Percentiles rank a stretch among this genome's conserved stretches.
phyloP scores from a whole-genome alignment of 1,139 yeast genomes.

The Candida albicans region DNA sequence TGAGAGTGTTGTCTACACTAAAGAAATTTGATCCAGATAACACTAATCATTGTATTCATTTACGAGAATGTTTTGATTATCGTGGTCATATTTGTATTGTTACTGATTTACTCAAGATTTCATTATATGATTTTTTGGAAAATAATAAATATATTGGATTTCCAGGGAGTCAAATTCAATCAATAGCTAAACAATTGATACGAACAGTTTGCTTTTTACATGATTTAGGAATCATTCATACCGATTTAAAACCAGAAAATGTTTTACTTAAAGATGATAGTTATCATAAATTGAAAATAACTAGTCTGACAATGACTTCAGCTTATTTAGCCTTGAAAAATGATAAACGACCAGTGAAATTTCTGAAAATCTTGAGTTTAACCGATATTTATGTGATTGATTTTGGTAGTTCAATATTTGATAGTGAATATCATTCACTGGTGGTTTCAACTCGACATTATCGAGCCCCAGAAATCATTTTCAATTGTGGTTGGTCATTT shows the following conservation, averaged over 20 bases:
- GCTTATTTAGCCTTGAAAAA: slow-evolving; percentile 28
- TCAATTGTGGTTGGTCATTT: slow-evolving; percentile 90
- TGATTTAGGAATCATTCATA: slow-evolving; percentile 85
- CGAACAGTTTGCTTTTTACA: slow-evolving; percentile 87
- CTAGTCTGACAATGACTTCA: slow-evolving; percentile 36
- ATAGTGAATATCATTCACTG: slow-evolving; percentile 90
- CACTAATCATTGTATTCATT: slow-evolving; percentile 68
- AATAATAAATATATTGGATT: slow-evolving; percentile 70
- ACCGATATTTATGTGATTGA: slow-evolving; percentile 90
- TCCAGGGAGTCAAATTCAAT: slow-evolving; percentile 86
- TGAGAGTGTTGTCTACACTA: slow-evolving; percentile 74
- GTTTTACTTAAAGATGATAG: slow-evolving; percentile 70
- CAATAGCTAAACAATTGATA: slow-evolving; percentile 81
- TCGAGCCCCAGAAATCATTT: slow-evolving; percentile 93
- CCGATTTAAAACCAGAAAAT: slow-evolving; percentile 95
- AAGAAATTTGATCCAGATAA: slow-evolving; percentile 75
- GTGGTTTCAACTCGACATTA: slow-evolving; percentile 95
- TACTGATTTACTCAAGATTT: slow-evolving; percentile 81
- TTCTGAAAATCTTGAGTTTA: slow-evolving; percentile 60
- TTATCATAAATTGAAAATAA: slow-evolving; percentile 34
- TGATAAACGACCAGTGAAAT: slow-evolving; percentile 17
- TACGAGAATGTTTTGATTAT: slow-evolving; percentile 89
- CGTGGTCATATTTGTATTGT: slow-evolving; percentile 93
- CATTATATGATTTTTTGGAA: slow-evolving; percentile 86
- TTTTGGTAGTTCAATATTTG: slow-evolving; percentile 92